A percentile compares a stretch with the other conserved stretches of the same genome.
Evolutionary conservation across 352 stramenopile species (phyloP).

Genomic region (Stramenopiles sp.): DNA sequence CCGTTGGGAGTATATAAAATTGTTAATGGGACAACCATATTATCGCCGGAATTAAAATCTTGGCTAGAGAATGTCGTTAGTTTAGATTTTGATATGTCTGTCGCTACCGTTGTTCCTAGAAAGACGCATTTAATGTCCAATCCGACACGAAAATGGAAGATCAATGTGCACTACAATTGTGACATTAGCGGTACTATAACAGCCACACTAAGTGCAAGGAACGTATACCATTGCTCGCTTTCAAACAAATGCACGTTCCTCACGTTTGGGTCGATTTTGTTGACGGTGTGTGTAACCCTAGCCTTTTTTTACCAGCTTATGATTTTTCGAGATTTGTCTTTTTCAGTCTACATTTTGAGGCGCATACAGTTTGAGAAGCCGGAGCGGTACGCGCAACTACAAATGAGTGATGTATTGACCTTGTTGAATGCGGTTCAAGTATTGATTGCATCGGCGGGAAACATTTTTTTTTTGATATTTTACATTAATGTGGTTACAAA

Average conservation of each 20-base stretch:
- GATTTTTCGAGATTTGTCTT: not conserved
- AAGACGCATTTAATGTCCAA: not conserved
- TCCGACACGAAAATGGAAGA: not conserved
- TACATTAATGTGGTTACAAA: no score
- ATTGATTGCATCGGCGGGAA: no score
- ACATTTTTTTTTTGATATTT: no score
- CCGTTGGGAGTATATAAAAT: not conserved
- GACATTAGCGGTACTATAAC: not conserved
- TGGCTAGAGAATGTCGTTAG: not conserved
- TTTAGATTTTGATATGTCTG: not conserved
- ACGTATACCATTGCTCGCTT: not conserved
- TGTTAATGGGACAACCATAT: not conserved
- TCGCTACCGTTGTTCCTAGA: not conserved
- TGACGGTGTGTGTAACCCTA: not conserved
- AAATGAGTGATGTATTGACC: not conserved
- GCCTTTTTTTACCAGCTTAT: not conserved
- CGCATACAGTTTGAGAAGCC: not conserved
- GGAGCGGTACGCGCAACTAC: not conserved
- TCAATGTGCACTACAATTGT: not conserved
- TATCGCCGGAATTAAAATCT: not conserved
- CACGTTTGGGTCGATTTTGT: not conserved
- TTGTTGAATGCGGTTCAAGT: not conserved
- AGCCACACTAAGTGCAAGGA: not conserved
- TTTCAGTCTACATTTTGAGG: not conserved
- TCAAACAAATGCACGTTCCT: not conserved